Evolutionary conservation across 768 basidiomycete genomes (phyloP).

Genomic region (Gloeophyllum trabeum): DNA sequence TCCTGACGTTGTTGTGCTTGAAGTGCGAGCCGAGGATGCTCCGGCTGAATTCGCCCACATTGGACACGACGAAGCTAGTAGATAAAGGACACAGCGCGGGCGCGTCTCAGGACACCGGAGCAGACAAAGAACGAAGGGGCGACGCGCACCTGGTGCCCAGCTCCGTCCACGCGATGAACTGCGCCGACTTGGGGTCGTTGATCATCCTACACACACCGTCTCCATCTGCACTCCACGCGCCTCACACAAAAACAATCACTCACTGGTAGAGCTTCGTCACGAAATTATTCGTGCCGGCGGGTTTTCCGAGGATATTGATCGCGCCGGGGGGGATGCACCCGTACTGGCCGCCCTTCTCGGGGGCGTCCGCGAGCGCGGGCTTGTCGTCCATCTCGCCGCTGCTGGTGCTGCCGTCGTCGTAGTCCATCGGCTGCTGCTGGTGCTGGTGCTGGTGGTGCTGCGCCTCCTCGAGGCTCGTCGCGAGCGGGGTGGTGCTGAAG

Average conservation of each 20-base stretch:
- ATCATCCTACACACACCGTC: constrained; percentile 90
- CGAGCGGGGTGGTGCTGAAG: constrained; percentile 35
- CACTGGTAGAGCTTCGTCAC: constrained; percentile 84
- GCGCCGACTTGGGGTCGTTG: constrained; percentile 67
- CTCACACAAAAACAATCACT: constrained; percentile 19
- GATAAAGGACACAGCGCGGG: background rate
- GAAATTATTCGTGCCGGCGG: constrained; percentile 67
- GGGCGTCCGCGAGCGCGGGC: constrained; percentile 5
- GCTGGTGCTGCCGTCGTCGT: constrained; percentile 24
- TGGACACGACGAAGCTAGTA: constrained; percentile 70
- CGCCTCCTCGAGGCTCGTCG: constrained; percentile 20
- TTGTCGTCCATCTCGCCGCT: constrained; percentile 24
- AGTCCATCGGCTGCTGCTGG: constrained; percentile 39
- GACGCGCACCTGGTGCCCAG: constrained; percentile 47
- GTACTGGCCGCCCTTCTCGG: constrained; percentile 7
- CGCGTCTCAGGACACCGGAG: background rate
- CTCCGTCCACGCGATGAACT: constrained; percentile 78
- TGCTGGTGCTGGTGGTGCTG: constrained; percentile 17
- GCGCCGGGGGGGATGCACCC: constrained; percentile 11
- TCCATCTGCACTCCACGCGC: no score
- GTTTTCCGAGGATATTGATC: constrained; percentile 56
- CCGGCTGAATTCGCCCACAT: constrained; percentile 77
- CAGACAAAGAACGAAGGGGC: background rate
- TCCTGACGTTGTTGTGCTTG: constrained; percentile 79
- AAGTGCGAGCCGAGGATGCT: constrained; percentile 81